Base-by-base conservation (phyloP, 108 stramenopile species). In the Asterionellopsis glacialis region DNA sequence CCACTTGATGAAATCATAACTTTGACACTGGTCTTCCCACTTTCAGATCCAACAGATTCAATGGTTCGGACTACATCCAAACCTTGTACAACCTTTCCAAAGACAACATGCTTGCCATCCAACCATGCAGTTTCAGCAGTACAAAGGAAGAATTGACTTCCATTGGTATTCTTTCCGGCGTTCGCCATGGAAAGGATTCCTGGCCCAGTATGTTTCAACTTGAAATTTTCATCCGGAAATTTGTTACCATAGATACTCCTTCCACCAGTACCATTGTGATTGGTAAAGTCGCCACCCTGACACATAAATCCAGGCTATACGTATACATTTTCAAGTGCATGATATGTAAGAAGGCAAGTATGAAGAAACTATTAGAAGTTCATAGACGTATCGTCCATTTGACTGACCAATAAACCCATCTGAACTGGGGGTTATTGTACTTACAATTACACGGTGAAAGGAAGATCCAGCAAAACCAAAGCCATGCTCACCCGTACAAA, bases 211-310 rank as follows among this genome's bases (percentile, higher is more conserved):
- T 97, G 96, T 79, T 91, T 98, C 50, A 99, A 73, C 47, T 65
- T 50, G 61, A 99, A 99, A 75, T 98, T 93, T 75, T 98, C 97
- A 79, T 98, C 98, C 9, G 89, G 70, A 70, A 99, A 99, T 70
- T 90, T 92, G 41, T 58, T n/a, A 11, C 96, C 95, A 74, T 96
- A 96, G 70, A 98, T 98, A 38, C 93, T 90, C 66, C 91, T 88
- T 65, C 93, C 94, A 25, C 93, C 86, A 49, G 54, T 66, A 10
- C 57, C 57, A 57, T 90, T 84, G 60, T 82, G 79, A 59, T 67
- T 64, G 64, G 89, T 92, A 80, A 95, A 92, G 72, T 95, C 94
- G 16, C 90, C 90, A 26, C 90, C 89, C 64, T 87, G 40, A 15
- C 18, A 45, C 39, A 48, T 93, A 67, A 96, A 96, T 39, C 68